Percentiles rank a stretch among this genome's conserved stretches.
Conservation (phyloP, 2,329 filamentous ascomycete genomes). For the Aureobasidium sp. region DNA sequence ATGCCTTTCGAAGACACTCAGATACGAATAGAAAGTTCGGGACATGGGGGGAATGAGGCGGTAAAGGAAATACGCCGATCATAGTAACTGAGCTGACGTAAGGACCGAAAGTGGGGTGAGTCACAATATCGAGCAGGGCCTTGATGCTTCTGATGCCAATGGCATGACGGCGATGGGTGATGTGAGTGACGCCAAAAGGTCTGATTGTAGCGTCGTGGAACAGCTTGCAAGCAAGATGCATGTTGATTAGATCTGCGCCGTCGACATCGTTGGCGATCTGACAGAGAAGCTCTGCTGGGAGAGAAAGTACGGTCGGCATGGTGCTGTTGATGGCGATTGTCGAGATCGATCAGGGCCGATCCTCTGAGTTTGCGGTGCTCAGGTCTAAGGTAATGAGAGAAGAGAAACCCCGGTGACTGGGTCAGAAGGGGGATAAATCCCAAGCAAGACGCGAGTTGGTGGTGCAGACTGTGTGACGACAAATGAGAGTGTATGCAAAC, state of each 20-base stretch:
- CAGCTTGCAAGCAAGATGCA: constrained; percentile 13
- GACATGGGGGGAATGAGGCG: neutral
- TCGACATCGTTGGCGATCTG: neutral
- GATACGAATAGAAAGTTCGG: neutral
- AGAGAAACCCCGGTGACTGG: neutral
- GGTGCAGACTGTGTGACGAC: neutral
- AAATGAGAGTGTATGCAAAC: neutral
- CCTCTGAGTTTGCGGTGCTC: neutral
- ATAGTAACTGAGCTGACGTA: neutral
- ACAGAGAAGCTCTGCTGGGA: constrained; percentile 8
- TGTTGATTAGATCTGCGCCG: neutral
- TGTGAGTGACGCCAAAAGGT: neutral
- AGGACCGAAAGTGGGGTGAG: neutral
- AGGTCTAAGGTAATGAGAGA: neutral
- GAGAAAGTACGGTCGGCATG: neutral
- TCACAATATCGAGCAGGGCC: neutral
- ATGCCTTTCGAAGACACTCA: neutral
- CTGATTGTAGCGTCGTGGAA: neutral
- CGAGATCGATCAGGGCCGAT: neutral
- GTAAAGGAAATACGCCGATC: neutral
- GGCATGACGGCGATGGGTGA: neutral
- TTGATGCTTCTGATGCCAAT: neutral
- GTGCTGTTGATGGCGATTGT: neutral
- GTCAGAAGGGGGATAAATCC: neutral
- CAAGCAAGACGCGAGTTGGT: neutral